A percentile compares a stretch with the other conserved stretches of the same genome.
These are phyloP conservation scores for Trichoderma sp. DNA, from an alignment of 2,329 filamentous ascomycete genomes.

Conservation along the genomic window DNA sequence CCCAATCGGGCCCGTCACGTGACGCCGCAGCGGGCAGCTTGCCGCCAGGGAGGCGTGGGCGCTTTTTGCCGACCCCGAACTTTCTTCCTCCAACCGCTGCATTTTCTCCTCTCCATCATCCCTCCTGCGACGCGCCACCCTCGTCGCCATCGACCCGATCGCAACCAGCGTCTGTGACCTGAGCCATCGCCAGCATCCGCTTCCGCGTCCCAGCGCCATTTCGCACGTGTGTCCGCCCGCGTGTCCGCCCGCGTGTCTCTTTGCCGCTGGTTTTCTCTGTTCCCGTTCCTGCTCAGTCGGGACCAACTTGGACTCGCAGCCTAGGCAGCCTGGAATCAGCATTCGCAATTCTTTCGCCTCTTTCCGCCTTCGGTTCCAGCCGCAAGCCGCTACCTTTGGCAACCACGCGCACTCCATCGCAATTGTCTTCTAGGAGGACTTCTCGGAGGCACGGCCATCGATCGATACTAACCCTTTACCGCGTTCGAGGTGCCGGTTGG, in stretches of 20 bases:
- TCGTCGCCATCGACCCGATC: constrained; percentile 22
- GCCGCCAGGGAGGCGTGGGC: constrained; percentile 13
- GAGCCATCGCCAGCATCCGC: not conserved
- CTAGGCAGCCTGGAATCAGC: not conserved
- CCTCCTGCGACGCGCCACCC: constrained; percentile 20
- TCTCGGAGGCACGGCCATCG: not conserved
- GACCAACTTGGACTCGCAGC: not conserved
- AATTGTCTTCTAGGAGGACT: constrained; percentile 13
- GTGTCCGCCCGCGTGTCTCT: not conserved
- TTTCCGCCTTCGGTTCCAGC: not conserved
- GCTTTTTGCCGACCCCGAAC: constrained; percentile 19
- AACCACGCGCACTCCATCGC: not conserved
- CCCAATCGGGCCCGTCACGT: constrained; percentile 19
- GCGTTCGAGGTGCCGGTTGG: constrained; percentile 16
- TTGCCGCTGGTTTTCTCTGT: no score
- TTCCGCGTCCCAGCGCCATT: constrained; percentile 1
- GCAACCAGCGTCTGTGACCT: constrained; percentile 5
- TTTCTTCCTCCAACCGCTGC: constrained; percentile 19
- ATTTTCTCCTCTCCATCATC: constrained; percentile 6
- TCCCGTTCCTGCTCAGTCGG: not conserved
- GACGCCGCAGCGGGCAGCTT: constrained; percentile 1
- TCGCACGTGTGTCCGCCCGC: constrained; percentile 11
- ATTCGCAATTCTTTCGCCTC: not conserved
- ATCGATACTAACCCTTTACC: constrained; percentile 7
- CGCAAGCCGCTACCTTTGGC: not conserved